Evolutionary conservation across 1,284 basidiomycete genomes (phyloP), one percentile per base, ranked within the genome.

Genomic region (Ceratobasidium sp.): DNA sequence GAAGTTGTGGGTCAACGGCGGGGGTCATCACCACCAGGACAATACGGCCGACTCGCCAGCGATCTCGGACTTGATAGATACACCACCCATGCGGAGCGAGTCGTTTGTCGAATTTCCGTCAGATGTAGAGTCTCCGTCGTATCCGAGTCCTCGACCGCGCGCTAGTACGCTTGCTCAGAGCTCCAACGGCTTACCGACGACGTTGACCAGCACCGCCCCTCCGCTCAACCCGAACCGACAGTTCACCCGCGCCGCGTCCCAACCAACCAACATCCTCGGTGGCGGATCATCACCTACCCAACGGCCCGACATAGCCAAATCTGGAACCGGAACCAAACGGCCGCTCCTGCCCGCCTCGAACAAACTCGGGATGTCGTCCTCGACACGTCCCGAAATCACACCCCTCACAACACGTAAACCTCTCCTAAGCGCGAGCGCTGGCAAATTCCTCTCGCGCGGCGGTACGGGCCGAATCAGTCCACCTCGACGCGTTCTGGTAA

Each of bases 171-270:
- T 76, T 3, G 72, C 72, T 18, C 72, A 76, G 26, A 63, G 58
- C 58, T 40, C 42, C 23, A 63, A 60, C 26, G 72, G 66, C 33
- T 33, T 33, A 4, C 33, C 33, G 3, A 23, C 46, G 26, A 51
- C 66, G 61, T 42, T 40, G 39, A 20, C 7, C 7, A 56, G 9
- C 18, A 56, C 10, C 33, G 33, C 33, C 33, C 33, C 33, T 33
- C 4, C 33, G 33, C 58, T 73, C 9, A 39, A 40, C 23, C 28
- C 71, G 4, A 66, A 66, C 20, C 72, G 72, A 20, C 72, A 56
- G 51, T 76, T 76, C 39, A 46, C 66, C 23, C 72, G 72, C 33
- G 61, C 72, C 46, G 46, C 72, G 15, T 76, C 72, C n/a, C 72
- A 76, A 20, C 72, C 72, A 23, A 61, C 46, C 33, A 49, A 49